Evolutionary conservation across 139 green algal species (phyloP), one percentile per base, ranked within the genome.

Genomic region (Picochlorum sp.): DNA sequence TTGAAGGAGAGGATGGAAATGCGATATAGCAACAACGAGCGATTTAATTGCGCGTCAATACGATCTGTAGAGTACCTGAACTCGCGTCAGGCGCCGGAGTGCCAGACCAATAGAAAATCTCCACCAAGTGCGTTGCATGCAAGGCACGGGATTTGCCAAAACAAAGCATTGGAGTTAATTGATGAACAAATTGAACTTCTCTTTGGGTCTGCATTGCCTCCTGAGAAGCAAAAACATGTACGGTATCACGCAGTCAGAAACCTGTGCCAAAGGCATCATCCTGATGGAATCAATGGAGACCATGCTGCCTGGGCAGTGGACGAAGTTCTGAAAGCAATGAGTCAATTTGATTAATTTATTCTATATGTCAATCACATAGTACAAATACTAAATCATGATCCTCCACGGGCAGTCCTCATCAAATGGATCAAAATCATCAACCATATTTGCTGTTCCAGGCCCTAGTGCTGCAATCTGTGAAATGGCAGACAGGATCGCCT

Each of bases 401-500:
- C 34, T 41, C 34, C 34, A 41, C 8, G 34, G 34, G 34, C 34
- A 41, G 8, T 41, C 34, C 34, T 41, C 34, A 11, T 41, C 34
- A 41, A 41, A 41, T 41, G 34, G 34, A 41, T 41, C 21, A 26
- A 45, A 11, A 7, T 57, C 18, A n/a, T 50, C 49, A 11, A 28
- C 32, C 8, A 30, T 41, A 0, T 16, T 26, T 45, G 47, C 44
- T 24, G 23, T 56, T 18, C 26, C 45, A 15, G 34, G 21, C 11
- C 34, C 34, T 13, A 41, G 34, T 41, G 8, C 34, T 41, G 34
- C 34, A 4, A 41, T 41, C 47, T 78, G 71, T 15, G 54, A 26
- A 4, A 86, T 70, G 6, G 75, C 70, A 0, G 32, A 6, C 11
- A 41, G 7, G 34, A 41, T 41, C 9, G 6, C 34, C 49, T 20